Percentiles rank a stretch among this genome's conserved stretches.
Evolutionary conservation across 2,329 filamentous ascomycete genomes (phyloP).

Genomic region (Phialophora tarda): DNA sequence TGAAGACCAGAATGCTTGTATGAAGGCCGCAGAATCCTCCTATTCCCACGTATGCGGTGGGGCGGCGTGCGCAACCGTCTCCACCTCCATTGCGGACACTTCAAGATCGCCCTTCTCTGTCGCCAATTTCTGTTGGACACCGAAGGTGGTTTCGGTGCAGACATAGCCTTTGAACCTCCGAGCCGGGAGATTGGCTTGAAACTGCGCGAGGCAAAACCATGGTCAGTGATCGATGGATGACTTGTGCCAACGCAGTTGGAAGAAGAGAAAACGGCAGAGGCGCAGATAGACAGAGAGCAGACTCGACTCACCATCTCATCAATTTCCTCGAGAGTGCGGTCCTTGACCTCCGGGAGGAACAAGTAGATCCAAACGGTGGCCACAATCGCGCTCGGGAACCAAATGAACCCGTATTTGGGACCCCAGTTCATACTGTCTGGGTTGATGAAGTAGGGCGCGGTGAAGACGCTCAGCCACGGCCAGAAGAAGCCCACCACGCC

Average conservation of each 20-base stretch:
- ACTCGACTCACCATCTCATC: slow-evolving; percentile 38
- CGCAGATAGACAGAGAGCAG: neutral
- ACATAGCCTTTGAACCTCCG: slow-evolving; percentile 41
- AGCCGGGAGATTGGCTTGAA: slow-evolving; percentile 37
- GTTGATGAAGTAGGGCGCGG: slow-evolving; percentile 66
- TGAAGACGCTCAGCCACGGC: slow-evolving; percentile 63
- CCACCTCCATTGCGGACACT: slow-evolving; percentile 6
- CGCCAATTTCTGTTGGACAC: neutral
- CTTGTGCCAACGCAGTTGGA: neutral
- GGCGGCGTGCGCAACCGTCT: slow-evolving; percentile 4
- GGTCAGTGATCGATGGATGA: neutral
- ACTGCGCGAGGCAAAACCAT: slow-evolving; percentile 13
- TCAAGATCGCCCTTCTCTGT: slow-evolving; percentile 11
- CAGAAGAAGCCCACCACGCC: slow-evolving; percentile 60
- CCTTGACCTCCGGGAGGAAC: slow-evolving; percentile 43
- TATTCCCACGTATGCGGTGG: slow-evolving; percentile 14
- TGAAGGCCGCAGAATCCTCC: neutral
- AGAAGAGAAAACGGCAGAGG: neutral
- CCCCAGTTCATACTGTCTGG: slow-evolving; percentile 59
- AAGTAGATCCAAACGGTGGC: slow-evolving; percentile 33
- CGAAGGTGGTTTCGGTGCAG: neutral
- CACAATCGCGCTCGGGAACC: slow-evolving; percentile 24
- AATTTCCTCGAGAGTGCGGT: slow-evolving; percentile 42
- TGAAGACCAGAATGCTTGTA: neutral
- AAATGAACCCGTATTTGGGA: slow-evolving; percentile 31